phyloP scores from a whole-genome alignment of 2,329 filamentous ascomycete genomes.

The Arthrocladium fulminans region DNA sequence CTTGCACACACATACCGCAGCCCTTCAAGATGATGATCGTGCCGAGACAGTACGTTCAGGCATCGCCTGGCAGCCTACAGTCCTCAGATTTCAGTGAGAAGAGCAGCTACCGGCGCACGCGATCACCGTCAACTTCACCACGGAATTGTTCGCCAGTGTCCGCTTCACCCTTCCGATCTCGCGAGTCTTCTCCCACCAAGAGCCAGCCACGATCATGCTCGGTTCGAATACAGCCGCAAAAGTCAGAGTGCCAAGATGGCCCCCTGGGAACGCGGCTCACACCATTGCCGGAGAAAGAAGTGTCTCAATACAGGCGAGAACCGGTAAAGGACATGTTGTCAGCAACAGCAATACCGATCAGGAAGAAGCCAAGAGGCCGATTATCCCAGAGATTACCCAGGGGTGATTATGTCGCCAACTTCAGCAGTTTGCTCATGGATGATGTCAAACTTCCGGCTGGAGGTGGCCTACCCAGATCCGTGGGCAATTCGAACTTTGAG shows the following conservation, averaged over 20 bases:
- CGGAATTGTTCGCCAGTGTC: background rate
- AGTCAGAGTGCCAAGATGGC: background rate
- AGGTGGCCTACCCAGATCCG: slow-evolving; percentile 30
- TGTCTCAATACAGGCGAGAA: slow-evolving; percentile 10
- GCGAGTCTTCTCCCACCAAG: slow-evolving; percentile 5
- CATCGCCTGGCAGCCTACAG: background rate
- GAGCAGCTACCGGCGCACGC: background rate
- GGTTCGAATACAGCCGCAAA: slow-evolving; percentile 1
- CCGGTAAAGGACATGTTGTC: slow-evolving; percentile 38
- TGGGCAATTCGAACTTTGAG: slow-evolving; percentile 42
- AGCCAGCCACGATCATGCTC: slow-evolving; percentile 8
- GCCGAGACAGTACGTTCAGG: slow-evolving; percentile 1
- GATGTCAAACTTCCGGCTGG: slow-evolving; percentile 44
- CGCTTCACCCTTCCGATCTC: slow-evolving; percentile 2
- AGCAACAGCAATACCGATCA: slow-evolving; percentile 51
- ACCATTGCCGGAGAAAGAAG: background rate
- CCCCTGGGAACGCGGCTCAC: slow-evolving; percentile 2
- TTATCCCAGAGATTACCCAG: slow-evolving; percentile 33
- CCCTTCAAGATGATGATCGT: slow-evolving; percentile 8
- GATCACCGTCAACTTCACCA: slow-evolving; percentile 7
- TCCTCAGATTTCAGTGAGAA: slow-evolving; percentile 6
- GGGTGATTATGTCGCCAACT: slow-evolving; percentile 38
- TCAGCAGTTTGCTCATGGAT: slow-evolving; percentile 50
- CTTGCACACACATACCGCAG: background rate
- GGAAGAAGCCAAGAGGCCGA: slow-evolving; percentile 33